These are phyloP conservation scores for Sambucus nigra DNA, from an alignment of 129 eudicot genomes.

Conservation along the genomic window DNA sequence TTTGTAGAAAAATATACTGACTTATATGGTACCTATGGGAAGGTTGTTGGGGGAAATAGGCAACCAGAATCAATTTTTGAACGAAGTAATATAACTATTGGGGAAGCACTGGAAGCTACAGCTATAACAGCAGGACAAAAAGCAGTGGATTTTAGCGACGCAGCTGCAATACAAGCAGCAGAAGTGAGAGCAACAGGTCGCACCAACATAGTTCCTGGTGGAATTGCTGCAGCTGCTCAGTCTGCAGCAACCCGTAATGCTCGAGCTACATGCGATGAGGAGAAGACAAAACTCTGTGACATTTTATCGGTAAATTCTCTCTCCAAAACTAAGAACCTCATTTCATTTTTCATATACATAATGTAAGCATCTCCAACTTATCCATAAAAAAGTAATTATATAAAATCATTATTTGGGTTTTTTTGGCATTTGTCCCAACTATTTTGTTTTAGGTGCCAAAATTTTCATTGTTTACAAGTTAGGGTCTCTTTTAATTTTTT, in stretches of 20 bases:
- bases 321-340: no score
- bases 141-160: conserved; percentile 86
- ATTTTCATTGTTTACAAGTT: no score
- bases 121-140: conserved; percentile 76
- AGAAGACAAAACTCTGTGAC: conserved; percentile 71
- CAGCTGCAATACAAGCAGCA: conserved; percentile 98
- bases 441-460: no score
- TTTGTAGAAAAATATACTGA: no score
- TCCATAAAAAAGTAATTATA: no score
- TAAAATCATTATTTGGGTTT: no score
- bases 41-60: conserved; percentile 14
- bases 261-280: conserved; percentile 51
- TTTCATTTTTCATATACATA: no score
- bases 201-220: conserved; percentile 89
- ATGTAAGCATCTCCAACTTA: no score
- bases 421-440: no score
- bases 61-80: conserved; percentile 23
- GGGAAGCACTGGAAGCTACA: conserved; percentile 95
- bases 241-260: conserved; percentile 94
- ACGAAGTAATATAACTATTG: conserved; percentile 57
- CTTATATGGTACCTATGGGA: no score
- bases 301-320: conserved; percentile 48
- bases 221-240: conserved; percentile 97
- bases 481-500: no score
- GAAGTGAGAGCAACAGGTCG: conserved; percentile 98